These are phyloP conservation scores for Epichloe elymi DNA, from an alignment of 2,329 filamentous ascomycete genomes.

Conservation along the genomic window DNA sequence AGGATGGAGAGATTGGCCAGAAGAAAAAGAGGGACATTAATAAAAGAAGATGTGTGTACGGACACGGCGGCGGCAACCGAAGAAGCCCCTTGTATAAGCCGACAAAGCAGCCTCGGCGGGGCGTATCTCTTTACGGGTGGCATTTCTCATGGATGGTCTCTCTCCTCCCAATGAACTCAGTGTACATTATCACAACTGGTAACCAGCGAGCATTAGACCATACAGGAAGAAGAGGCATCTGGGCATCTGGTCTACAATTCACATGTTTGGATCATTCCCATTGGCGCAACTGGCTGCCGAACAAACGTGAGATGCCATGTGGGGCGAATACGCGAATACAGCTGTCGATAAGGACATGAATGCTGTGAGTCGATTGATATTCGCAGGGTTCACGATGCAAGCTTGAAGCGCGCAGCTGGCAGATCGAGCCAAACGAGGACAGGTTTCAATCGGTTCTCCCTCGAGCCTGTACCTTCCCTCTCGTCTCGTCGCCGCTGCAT, in stretches of 20 bases:
- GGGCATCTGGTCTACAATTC: slow-evolving; percentile 16
- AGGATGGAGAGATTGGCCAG: not conserved
- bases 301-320: not conserved
- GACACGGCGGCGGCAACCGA: not conserved
- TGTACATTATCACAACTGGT: slow-evolving; percentile 39
- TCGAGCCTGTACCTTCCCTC: too few species aligned
- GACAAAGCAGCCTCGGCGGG: slow-evolving; percentile 14
- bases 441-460: too few species aligned
- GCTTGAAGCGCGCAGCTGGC: not conserved
- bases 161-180: slow-evolving; percentile 35
- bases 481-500: not conserved
- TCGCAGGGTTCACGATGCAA: not conserved
- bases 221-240: slow-evolving; percentile 20
- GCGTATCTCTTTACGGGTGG: slow-evolving; percentile 5
- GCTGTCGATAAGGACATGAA: not conserved
- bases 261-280: slow-evolving; percentile 6
- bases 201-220: slow-evolving; percentile 34
- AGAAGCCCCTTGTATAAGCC: slow-evolving; percentile 17
- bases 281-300: not conserved
- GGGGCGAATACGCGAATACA: not conserved
- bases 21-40: slow-evolving; percentile 7
- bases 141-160: slow-evolving; percentile 24
- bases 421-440: not conserved
- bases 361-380: not conserved
- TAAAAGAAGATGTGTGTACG: not conserved